Percentiles rank a stretch among this genome's conserved stretches.
These are phyloP conservation scores for Eurotiales sp. DNA, from an alignment of 2,329 filamentous ascomycete genomes.

Conservation along the genomic window DNA sequence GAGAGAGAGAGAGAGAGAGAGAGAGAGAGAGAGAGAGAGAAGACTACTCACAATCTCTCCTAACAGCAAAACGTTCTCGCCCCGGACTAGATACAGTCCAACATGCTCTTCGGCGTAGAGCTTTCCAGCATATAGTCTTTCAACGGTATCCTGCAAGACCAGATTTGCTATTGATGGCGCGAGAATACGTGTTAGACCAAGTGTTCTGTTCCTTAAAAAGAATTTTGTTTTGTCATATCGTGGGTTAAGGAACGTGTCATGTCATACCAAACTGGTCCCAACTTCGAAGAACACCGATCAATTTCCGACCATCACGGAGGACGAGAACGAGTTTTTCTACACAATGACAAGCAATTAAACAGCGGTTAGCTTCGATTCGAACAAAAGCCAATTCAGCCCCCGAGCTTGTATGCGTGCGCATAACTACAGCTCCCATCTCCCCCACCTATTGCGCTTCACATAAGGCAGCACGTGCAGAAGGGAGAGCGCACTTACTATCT, in stretches of 20 bases:
- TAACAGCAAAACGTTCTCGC: conserved; percentile 93
- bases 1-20: no score
- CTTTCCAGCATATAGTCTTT: conserved; percentile 73
- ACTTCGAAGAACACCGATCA: conserved; percentile 85
- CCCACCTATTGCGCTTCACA: no score
- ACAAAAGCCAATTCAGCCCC: no score
- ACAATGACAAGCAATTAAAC: neutral
- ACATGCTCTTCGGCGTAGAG: conserved; percentile 81
- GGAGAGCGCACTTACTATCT: conserved; percentile 92
- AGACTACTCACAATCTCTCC: conserved; percentile 69
- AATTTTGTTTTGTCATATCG: no score
- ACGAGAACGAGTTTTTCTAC: conserved; percentile 92
- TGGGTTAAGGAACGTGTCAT: neutral
- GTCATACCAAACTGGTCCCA: conserved; percentile 95
- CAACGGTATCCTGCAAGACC: conserved; percentile 86
- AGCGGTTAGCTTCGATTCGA: conserved; percentile 9
- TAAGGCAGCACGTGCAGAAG: no score
- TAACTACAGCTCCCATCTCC: no score
- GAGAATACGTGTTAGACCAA: neutral
- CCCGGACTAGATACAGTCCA: conserved; percentile 86
- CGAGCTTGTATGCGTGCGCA: no score
- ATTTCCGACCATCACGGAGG: conserved; percentile 87
- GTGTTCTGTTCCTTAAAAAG: no score
- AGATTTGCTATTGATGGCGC: conserved; percentile 68
- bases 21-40: no score